phyloP scores from a whole-genome alignment of 169 alveolate species.

The Plasmodium berghei region DNA sequence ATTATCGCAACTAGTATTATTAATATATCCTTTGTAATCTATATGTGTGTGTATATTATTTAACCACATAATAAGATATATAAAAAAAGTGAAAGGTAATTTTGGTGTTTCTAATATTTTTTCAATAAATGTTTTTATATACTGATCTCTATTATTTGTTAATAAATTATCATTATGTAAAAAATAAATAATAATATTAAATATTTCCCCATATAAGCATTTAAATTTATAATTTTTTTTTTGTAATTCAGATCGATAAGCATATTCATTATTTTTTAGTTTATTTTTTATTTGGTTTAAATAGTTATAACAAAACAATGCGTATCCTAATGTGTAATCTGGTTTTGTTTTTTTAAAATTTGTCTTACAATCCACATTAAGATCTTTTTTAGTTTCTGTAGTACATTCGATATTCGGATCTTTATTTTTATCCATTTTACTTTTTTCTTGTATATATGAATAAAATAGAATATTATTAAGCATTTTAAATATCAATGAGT shows the following conservation, averaged over 20 bases:
- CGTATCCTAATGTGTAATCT: constrained; percentile 40
- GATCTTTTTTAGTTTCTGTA: background rate
- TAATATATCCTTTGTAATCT: constrained; percentile 68
- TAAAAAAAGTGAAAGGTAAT: constrained; percentile 70
- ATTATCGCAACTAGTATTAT: constrained; percentile 19
- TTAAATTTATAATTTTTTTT: constrained; percentile 27
- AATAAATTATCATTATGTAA: constrained; percentile 66
- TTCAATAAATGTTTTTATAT: constrained; percentile 70
- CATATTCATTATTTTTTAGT: constrained; percentile 21
- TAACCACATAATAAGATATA: constrained; percentile 59
- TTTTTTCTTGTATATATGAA: constrained; percentile 41
- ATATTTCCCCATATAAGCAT: constrained; percentile 65
- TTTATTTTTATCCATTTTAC: constrained; percentile 2
- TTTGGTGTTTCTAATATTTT: constrained; percentile 67
- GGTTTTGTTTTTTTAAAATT: background rate
- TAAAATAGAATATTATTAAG: constrained; percentile 49
- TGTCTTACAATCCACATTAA: background rate
- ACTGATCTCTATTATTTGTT: constrained; percentile 62
- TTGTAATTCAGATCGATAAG: constrained; percentile 35
- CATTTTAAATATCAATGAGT: constrained; percentile 47
- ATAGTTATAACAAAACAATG: constrained; percentile 46
- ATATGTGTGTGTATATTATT: constrained; percentile 46
- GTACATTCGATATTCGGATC: background rate
- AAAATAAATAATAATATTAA: constrained; percentile 51
- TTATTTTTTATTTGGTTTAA: constrained; percentile 51